Evolutionary conservation across 1,284 basidiomycete species (phyloP), one percentile per base, ranked within the genome.

Genomic region (Sutorius eximius): DNA sequence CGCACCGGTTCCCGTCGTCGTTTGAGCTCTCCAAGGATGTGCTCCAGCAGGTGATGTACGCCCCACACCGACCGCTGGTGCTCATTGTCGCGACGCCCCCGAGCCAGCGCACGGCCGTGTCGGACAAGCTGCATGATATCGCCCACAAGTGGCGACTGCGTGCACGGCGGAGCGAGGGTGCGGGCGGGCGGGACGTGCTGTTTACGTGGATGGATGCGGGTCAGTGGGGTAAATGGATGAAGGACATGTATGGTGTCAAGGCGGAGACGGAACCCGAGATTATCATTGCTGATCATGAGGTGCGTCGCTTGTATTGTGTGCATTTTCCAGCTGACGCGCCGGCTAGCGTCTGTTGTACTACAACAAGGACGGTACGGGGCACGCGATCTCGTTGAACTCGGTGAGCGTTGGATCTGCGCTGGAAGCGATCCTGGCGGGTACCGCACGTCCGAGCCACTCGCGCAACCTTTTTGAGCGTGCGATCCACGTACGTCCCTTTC

Each of bases 151-250:
- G 91, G 93, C 79, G 78, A 49, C 60, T 74, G 41, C 72, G 73
- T 8, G 57, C 78, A 75, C 57, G 30, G 9, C 41, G 24, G 7
- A 22, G 24, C 0, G 20, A n/a, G 8, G 48, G 30, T 8, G 30
- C 8, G 16, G 40, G 33, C 3, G 10, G 70, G 10, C 75, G 83
- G 45, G 82, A 86, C 15, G 86, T 95, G 0, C 81, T 93, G 50
- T 96, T 95, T 71, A 81, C 86, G 9, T 91, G 86, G 84, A 93
- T 95, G 81, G 90, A 96, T 65, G 81, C 76, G 0, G 83, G 83
- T 24, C 81, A 79, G 67, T 95, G 93, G 93, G 77, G 73, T 18
- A 85, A 81, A 51, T 96, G 93, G 93, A 75, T 95, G 72, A 92
- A 89, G 77, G 86, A 84, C 60, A 93, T 92, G 82, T 96, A 95